Percentiles rank a stretch among this genome's conserved stretches.
These are phyloP conservation scores for Schizochytrium sp. DNA, from an alignment of 108 stramenopile genomes.

Conservation along the genomic window DNA sequence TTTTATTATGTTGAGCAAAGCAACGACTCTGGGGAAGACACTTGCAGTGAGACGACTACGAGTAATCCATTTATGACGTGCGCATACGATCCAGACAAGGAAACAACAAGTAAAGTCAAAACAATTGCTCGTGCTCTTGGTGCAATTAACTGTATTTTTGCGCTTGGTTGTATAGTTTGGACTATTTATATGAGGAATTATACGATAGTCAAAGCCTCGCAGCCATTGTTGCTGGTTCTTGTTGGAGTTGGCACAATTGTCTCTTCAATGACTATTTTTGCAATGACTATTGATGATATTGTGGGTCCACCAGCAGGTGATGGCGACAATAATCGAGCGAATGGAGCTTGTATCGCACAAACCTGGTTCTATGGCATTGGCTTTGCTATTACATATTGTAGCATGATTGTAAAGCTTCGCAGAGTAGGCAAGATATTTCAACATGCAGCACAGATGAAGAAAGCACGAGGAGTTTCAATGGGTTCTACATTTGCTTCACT, in stretches of 20 bases:
- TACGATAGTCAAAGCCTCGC: constrained; percentile 66
- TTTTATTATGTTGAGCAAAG: background rate
- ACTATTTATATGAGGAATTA: constrained; percentile 38
- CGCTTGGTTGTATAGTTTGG: constrained; percentile 63
- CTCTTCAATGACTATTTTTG: constrained; percentile 64
- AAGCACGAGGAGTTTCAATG: constrained; percentile 15
- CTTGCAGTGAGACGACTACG: background rate
- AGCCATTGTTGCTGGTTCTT: constrained; percentile 66
- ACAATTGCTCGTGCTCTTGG: background rate
- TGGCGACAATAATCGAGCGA: background rate
- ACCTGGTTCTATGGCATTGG: constrained; percentile 45
- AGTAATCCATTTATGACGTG: background rate
- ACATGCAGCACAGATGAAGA: background rate
- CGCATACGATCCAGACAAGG: background rate
- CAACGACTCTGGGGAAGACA: background rate
- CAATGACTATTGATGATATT: constrained; percentile 68
- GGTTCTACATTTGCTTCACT: background rate
- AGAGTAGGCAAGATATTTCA: constrained; percentile 3
- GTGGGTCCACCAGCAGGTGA: constrained; percentile 55
- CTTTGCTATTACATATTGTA: background rate
- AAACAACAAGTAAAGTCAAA: background rate
- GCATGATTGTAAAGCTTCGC: constrained; percentile 37
- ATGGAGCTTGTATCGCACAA: background rate
- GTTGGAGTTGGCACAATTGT: constrained; percentile 65
- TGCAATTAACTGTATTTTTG: constrained; percentile 51